Conservation (phyloP, 176 grass and related monocot genomes). For the Olyra latifolia region DNA sequence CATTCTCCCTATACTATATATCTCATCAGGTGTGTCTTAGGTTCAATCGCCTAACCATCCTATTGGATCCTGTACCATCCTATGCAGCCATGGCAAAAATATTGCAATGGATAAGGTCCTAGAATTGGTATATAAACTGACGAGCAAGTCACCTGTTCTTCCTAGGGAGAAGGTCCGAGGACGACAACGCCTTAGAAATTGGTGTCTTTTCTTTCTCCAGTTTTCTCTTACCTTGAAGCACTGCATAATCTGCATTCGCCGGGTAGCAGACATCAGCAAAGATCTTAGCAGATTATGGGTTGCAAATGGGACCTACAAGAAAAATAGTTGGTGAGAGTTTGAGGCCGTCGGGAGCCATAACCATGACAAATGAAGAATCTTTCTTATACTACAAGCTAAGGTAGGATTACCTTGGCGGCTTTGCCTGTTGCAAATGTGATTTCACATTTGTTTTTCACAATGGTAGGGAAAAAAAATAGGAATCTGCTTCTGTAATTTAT, state of each 20-base stretch:
- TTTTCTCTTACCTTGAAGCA: neutral
- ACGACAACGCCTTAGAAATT: neutral
- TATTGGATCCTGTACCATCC: neutral
- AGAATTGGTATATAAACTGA: neutral
- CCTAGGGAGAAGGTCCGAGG: neutral
- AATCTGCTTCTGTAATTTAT: neutral
- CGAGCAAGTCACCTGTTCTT: conserved; percentile 1
- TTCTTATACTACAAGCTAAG: conserved; percentile 10
- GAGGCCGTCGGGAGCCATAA: neutral
- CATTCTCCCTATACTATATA: neutral
- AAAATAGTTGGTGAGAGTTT: conserved; percentile 9
- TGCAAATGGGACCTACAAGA: neutral
- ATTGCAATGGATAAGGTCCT: neutral
- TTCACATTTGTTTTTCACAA: neutral
- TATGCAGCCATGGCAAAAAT: neutral
- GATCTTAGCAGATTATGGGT: neutral
- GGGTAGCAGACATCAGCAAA: conserved; percentile 21
- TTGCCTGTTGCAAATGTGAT: neutral
- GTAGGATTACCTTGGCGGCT: neutral
- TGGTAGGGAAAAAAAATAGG: neutral
- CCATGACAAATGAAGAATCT: neutral
- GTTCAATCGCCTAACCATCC: neutral
- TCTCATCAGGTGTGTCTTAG: neutral
- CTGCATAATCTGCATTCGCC: neutral
- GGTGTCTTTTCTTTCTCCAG: neutral